Percentiles rank a stretch among this genome's conserved stretches.
These are phyloP conservation scores for Kalaharituber pfeilii DNA, from an alignment of 2,329 filamentous ascomycete genomes.

Conservation along the genomic window DNA sequence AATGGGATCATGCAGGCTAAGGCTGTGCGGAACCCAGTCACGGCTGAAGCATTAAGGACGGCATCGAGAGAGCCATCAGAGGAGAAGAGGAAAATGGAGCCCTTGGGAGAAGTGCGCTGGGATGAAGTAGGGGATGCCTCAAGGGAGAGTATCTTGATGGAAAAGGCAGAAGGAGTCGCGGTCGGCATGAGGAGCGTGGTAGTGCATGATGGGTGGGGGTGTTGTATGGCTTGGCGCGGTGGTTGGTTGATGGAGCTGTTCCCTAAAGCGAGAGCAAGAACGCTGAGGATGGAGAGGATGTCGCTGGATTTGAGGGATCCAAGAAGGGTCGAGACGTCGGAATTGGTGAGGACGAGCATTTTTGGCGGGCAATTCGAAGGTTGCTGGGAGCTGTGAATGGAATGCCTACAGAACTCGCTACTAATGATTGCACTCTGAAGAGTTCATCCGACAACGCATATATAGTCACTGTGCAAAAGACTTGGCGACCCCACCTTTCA, in stretches of 20 bases:
- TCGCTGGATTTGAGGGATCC: background rate
- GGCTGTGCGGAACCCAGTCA: constrained; percentile 68
- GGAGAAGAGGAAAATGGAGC: constrained; percentile 51
- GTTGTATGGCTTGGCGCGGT: background rate
- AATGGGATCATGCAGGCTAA: constrained; percentile 52
- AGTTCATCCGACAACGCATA: no score
- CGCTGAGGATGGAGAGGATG: background rate
- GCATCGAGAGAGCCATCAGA: constrained; percentile 45
- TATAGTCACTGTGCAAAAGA: no score
- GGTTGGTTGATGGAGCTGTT: background rate
- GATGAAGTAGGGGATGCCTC: constrained; percentile 4
- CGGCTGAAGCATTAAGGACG: constrained; percentile 52
- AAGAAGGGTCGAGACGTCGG: background rate
- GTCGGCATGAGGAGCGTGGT: constrained; percentile 62
- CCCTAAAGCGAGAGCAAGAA: background rate
- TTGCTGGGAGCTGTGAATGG: no score
- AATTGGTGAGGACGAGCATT: background rate
- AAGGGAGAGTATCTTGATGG: constrained; percentile 39
- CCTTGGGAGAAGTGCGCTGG: constrained; percentile 28
- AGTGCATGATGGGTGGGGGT: constrained; percentile 20
- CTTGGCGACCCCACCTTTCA: no score
- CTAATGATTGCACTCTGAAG: no score
- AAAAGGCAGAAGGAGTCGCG: constrained; percentile 43
- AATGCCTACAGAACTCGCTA: no score
- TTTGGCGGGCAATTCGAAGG: no score